Conservation (phyloP, 306 rosid genomes). For the Cicer pinnatifidum region DNA sequence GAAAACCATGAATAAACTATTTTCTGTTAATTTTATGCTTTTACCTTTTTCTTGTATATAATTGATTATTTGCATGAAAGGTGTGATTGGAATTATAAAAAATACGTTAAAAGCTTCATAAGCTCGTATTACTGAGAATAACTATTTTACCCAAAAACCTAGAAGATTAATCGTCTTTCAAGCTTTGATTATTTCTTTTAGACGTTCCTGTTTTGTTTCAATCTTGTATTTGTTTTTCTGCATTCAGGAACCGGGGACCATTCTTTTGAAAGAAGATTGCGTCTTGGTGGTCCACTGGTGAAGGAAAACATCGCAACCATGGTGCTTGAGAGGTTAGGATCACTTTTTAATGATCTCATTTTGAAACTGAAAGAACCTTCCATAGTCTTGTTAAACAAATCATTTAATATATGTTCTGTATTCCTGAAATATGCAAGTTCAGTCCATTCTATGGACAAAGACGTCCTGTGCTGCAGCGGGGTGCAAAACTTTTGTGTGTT, state of each 20-base stretch:
- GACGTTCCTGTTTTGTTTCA: conserved; percentile 33
- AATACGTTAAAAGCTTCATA: conserved; percentile 12
- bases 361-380: conserved; percentile 12
- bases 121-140: conserved; percentile 29
- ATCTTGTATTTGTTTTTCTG: neutral
- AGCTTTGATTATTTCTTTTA: conserved; percentile 30
- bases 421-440: conserved; percentile 50
- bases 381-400: neutral
- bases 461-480: conserved; percentile 85
- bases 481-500: conserved; percentile 93
- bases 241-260: conserved; percentile 92
- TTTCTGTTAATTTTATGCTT: conserved; percentile 15
- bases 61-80: conserved; percentile 32
- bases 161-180: conserved; percentile 29
- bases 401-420: conserved; percentile 24
- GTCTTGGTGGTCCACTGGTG: conserved; percentile 90
- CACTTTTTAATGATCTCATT: conserved; percentile 35
- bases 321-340: conserved; percentile 93
- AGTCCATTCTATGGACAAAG: conserved; percentile 98
- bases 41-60: conserved; percentile 8
- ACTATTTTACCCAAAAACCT: neutral
- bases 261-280: conserved; percentile 83
- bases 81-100: neutral
- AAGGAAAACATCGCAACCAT: conserved; percentile 93
- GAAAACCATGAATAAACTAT: conserved; percentile 28